phyloP scores from a whole-genome alignment of 2,329 filamentous ascomycete species.

The Tolypocladium ophioglossoides region DNA sequence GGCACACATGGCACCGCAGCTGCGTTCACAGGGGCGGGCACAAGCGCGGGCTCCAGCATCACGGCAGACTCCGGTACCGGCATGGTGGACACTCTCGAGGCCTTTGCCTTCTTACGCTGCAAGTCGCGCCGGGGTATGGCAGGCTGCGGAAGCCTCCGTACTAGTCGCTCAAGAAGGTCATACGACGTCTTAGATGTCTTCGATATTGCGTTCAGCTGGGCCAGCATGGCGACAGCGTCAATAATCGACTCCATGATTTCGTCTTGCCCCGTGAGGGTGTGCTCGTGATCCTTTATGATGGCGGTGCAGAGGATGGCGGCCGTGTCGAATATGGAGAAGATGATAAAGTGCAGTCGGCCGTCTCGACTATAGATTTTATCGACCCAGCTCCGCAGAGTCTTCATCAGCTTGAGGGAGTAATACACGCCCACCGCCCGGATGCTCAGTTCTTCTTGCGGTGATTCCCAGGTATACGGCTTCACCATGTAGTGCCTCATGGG shows the following conservation, averaged over 20 bases:
- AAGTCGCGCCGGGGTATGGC: neutral
- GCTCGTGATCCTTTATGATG: conserved; percentile 33
- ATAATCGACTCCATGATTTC: conserved; percentile 27
- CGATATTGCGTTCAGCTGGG: conserved; percentile 18
- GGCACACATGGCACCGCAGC: neutral
- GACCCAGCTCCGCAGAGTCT: conserved; percentile 28
- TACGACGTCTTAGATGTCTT: conserved; percentile 23
- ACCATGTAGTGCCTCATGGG: conserved; percentile 36
- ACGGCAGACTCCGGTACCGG: neutral
- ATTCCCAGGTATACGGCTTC: conserved; percentile 16
- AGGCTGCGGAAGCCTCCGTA: conserved; percentile 13
- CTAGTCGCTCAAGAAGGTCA: conserved; percentile 20
- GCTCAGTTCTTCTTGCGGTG: conserved; percentile 19
- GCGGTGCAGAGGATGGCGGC: conserved; percentile 38
- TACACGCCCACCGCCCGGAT: conserved; percentile 29
- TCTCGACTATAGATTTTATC: conserved; percentile 32
- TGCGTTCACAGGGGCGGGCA: neutral
- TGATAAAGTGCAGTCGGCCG: conserved; percentile 38
- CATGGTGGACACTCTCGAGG: neutral
- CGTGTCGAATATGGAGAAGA: conserved; percentile 41
- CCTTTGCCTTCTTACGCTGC: conserved; percentile 1
- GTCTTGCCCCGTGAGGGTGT: conserved; percentile 25
- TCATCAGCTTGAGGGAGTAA: conserved; percentile 29
- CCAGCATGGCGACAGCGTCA: conserved; percentile 20
- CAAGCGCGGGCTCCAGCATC: neutral